These are phyloP conservation scores for Zasmidium cellare DNA, from an alignment of 2,329 filamentous ascomycete species.

Conservation along the genomic window DNA sequence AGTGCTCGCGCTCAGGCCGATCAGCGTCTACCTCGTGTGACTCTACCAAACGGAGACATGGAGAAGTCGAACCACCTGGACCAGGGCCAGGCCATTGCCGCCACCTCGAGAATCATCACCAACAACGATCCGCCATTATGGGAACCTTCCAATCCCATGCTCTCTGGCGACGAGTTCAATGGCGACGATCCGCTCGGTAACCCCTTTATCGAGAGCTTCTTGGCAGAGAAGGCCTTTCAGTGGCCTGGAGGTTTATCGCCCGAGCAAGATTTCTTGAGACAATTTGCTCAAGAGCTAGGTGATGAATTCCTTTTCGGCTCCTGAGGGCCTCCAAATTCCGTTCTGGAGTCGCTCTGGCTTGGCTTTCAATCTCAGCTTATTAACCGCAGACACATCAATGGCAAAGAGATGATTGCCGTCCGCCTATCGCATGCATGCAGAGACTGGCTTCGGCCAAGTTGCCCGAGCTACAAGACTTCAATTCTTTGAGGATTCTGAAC, in stretches of 20 bases:
- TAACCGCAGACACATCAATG: too few species aligned
- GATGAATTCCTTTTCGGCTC: constrained; percentile 15
- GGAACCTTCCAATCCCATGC: neutral
- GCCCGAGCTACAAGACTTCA: neutral
- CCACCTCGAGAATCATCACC: neutral
- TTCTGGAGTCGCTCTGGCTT: neutral
- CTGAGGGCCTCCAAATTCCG: constrained; percentile 11
- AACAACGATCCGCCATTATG: neutral
- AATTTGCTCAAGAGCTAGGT: constrained; percentile 21
- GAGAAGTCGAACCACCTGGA: neutral
- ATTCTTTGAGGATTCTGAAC: too few species aligned
- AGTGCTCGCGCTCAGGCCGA: constrained; percentile 1
- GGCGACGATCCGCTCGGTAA: constrained; percentile 20
- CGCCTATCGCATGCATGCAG: neutral
- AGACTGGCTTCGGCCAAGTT: neutral
- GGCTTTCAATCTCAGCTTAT: too few species aligned
- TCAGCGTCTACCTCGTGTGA: neutral
- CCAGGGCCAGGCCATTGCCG: neutral
- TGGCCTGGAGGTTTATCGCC: constrained; percentile 20
- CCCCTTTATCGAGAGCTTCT: constrained; percentile 23
- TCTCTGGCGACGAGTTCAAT: constrained; percentile 7
- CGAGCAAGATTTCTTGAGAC: constrained; percentile 15
- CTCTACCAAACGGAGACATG: neutral
- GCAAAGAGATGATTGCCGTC: too few species aligned
- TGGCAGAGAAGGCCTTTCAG: constrained; percentile 22